A percentile compares a stretch with the other conserved stretches of the same genome.
phyloP scores from a whole-genome alignment of 139 green algal species.

The Zygnema cylindricum region DNA sequence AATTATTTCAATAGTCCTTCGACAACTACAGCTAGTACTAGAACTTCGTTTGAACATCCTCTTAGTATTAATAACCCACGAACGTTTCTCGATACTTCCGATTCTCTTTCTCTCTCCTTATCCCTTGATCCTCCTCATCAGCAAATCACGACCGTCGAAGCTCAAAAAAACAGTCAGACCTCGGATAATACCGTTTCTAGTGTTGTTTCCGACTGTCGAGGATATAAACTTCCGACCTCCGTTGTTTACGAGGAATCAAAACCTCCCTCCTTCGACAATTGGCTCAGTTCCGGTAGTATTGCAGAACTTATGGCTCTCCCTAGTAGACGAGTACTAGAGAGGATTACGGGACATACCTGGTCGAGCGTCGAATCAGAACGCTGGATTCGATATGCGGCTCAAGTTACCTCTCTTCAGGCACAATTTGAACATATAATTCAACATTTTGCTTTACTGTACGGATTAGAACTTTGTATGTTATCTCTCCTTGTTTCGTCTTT shows the following conservation, averaged over 20 bases:
- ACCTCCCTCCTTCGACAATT: neutral
- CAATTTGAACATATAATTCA: neutral
- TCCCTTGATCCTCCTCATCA: too few species aligned
- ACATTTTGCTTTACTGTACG: constrained; percentile 24
- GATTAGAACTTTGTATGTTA: constrained; percentile 41
- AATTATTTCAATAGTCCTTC: neutral
- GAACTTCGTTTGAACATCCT: neutral
- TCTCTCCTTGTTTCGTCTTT: constrained; percentile 34
- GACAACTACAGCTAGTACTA: neutral
- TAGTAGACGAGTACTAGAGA: neutral
- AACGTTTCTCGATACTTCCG: too few species aligned
- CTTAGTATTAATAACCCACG: too few species aligned
- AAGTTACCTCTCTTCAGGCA: neutral
- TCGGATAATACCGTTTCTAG: neutral
- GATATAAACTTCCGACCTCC: neutral
- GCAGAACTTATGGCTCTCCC: neutral
- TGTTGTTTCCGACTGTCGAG: neutral
- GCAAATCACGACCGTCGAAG: too few species aligned
- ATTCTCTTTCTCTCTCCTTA: too few species aligned
- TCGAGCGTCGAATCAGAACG: neutral
- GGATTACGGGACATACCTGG: neutral
- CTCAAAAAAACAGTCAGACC: too few species aligned
- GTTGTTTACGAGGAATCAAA: neutral
- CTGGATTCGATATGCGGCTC: constrained; percentile 32
- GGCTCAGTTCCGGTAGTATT: neutral